Evolutionary conservation across 768 basidiomycete genomes (phyloP), one percentile per base, ranked within the genome.

Genomic region (Rhodosporidiobolus odoratus): DNA sequence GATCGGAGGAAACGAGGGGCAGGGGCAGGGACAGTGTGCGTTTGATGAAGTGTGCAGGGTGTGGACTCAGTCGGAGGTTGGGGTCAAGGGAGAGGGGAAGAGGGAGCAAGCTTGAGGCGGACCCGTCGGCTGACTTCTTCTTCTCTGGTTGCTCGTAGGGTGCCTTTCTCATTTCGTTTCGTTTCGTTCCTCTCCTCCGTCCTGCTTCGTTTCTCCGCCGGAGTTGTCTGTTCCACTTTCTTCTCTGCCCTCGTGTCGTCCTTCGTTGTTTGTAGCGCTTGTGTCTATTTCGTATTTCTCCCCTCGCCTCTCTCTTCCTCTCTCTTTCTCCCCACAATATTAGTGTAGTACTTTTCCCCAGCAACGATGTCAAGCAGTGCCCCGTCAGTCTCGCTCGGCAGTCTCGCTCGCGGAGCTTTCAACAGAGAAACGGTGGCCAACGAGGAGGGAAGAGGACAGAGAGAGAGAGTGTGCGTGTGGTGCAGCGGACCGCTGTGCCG

Each of bases 11-110:
- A 45, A 12, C 43, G 23, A 12, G 43, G 48, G 21, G 48, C 19
- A 10, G 48, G 48, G 48, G 15, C 4, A 25, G 32, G 3, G 7
- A 35, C 45, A 13, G 32, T 62, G 60, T 27, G 27, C 47, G 47
- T 62, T 62, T 35, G 60, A 62, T 15, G 32, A 37, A n/a, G 60
- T 62, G 17, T 48, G 60, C 17, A 48, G 23, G 60, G 25, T 19
- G 32, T 62, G 60, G 60, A 50, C 47, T 30, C 7, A 16, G 60
- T 21, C 30, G 60, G 25, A 41, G 27, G 59, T 13, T n/a, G n/a
- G n/a, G n/a, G n/a, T n/a, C n/a, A n/a, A n/a, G n/a, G n/a, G n/a
- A n/a, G n/a, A n/a, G n/a, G n/a, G n/a, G n/a, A n/a, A n/a, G 27
- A 45, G 19, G 40, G 40, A n/a, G 59, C 17, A 41, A 30, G 58